phyloP scores from a whole-genome alignment of 2,329 filamentous ascomycete genomes.

The Neopestalotiopsis clavispora region DNA sequence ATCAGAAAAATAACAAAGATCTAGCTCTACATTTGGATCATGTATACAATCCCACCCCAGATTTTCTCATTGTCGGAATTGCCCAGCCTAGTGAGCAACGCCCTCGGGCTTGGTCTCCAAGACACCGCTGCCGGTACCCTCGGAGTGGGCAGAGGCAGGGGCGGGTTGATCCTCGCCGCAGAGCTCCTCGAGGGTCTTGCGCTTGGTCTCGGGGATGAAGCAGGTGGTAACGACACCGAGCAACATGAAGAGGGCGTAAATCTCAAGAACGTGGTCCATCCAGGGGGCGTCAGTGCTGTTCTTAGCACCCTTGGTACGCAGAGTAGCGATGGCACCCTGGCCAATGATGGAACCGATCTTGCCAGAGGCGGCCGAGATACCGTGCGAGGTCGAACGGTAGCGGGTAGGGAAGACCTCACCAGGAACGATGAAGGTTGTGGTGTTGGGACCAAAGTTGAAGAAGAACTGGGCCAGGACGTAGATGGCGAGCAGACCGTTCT shows the following conservation, averaged over 20 bases:
- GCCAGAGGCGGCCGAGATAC: constrained; percentile 59
- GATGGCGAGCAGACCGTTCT: constrained; percentile 58
- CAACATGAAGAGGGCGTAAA: constrained; percentile 78
- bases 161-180: constrained; percentile 39
- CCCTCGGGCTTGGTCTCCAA: constrained; percentile 9
- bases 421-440: constrained; percentile 62
- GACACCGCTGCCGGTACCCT: constrained; percentile 7
- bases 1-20: background rate
- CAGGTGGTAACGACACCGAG: constrained; percentile 71
- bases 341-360: constrained; percentile 63
- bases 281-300: constrained; percentile 56
- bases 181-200: constrained; percentile 74
- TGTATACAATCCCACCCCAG: background rate
- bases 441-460: constrained; percentile 64
- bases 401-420: constrained; percentile 62
- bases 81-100: background rate
- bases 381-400: constrained; percentile 62
- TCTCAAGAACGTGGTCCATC: constrained; percentile 77
- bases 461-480: constrained; percentile 64
- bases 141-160: constrained; percentile 13
- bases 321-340: constrained; percentile 61
- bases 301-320: constrained; percentile 52
- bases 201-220: constrained; percentile 75
- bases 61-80: background rate
- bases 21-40: background rate